These are phyloP conservation scores for Arctium lappa DNA, from an alignment of 129 eudicot genomes.

Conservation along the genomic window DNA sequence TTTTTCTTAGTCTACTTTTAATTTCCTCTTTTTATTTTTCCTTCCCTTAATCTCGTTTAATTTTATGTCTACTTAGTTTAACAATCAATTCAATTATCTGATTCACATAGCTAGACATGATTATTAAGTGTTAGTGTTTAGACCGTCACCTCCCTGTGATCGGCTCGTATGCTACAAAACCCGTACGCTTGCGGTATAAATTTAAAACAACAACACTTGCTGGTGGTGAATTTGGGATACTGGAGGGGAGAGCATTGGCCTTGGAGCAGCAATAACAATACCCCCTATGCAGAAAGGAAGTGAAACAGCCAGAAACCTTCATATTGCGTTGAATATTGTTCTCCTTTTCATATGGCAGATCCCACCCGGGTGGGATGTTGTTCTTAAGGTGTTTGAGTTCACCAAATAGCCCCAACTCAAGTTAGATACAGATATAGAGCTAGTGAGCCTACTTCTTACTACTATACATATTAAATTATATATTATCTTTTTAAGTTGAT, in stretches of 20 bases:
- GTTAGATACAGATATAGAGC: not conserved
- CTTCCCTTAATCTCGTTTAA: no score
- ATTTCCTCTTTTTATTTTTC: no score
- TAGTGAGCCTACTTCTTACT: not conserved
- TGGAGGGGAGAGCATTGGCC: conserved; percentile 85
- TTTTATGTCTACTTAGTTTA: no score
- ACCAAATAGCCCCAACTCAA: conserved; percentile 79
- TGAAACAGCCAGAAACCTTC: conserved; percentile 90
- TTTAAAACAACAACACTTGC: conserved; percentile 5
- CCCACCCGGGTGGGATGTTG: conserved; percentile 90
- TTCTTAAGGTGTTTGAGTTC: conserved; percentile 88
- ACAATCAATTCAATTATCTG: no score
- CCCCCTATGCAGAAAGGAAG: conserved; percentile 97
- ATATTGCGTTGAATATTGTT: conserved; percentile 70
- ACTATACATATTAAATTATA: no score
- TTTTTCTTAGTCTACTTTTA: no score
- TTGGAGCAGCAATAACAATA: conserved; percentile 78
- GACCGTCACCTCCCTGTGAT: no score
- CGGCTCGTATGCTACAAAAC: no score
- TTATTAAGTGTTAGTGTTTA: no score
- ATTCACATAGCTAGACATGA: no score
- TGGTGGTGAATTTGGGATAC: conserved; percentile 79
- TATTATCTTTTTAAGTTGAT: not conserved
- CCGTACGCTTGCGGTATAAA: no score
- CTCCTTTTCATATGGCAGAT: conserved; percentile 80